Conservation (phyloP, 176 grass and related monocot species). For the Hordeum marinum region DNA sequence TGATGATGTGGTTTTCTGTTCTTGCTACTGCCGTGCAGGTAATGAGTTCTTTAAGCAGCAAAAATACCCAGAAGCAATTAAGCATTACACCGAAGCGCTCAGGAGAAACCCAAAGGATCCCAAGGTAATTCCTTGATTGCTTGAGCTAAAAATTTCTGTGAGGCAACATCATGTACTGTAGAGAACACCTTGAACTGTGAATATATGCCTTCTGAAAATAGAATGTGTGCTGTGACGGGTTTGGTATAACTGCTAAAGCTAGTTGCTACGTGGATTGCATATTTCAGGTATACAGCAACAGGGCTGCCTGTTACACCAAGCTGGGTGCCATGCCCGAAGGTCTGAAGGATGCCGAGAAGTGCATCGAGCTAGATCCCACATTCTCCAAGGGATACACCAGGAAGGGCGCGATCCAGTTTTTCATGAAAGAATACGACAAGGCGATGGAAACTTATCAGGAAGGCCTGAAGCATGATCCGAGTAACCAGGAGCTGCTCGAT, state of each 20-base stretch:
- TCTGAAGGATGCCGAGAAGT: slow-evolving; percentile 97
- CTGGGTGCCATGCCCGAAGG: slow-evolving; percentile 91
- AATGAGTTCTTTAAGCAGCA: slow-evolving; percentile 91
- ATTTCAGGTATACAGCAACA: slow-evolving; percentile 91
- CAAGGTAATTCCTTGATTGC: slow-evolving; percentile 37
- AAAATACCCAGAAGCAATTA: slow-evolving; percentile 91
- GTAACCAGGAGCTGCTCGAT: slow-evolving; percentile 76
- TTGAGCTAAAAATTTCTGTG: not conserved
- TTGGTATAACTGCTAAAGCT: not conserved
- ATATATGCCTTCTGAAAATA: no score
- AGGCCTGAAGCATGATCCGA: slow-evolving; percentile 87
- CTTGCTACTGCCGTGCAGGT: slow-evolving; percentile 27
- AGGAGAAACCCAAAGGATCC: slow-evolving; percentile 78
- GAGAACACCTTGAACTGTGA: no score
- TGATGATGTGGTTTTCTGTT: not conserved
- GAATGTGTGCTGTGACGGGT: not conserved
- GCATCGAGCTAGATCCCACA: slow-evolving; percentile 86
- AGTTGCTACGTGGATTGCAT: not conserved
- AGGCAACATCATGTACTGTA: no score
- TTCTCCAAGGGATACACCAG: slow-evolving; percentile 94
- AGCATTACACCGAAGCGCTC: slow-evolving; percentile 89
- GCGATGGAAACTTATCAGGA: slow-evolving; percentile 92
- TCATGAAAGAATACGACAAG: slow-evolving; percentile 99
- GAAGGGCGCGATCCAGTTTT: slow-evolving; percentile 94
- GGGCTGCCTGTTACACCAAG: slow-evolving; percentile 95